phyloP scores from a whole-genome alignment of 768 basidiomycete species.

The Phylloporus arenicola region DNA sequence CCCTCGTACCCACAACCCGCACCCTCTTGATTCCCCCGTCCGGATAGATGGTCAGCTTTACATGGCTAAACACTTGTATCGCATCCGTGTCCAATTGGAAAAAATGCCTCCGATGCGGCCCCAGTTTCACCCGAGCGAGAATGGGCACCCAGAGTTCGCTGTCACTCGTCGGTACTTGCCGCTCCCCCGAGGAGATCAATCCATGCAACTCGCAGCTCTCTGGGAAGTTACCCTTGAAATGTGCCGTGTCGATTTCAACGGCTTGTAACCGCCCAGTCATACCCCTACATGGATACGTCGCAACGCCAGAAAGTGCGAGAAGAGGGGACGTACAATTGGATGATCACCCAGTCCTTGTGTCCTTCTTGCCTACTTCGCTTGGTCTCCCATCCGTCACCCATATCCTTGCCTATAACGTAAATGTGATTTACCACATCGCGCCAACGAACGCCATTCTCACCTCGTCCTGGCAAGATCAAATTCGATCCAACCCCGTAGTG shows the following conservation, averaged over 20 bases:
- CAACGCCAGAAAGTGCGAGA: not conserved
- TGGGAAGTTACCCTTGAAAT: conserved; percentile 96
- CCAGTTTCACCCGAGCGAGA: conserved; percentile 72
- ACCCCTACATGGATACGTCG: conserved; percentile 44
- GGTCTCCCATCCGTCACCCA: conserved; percentile 99
- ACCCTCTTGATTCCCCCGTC: conserved; percentile 95
- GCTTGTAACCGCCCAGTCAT: conserved; percentile 66
- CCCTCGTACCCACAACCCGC: conserved; percentile 67
- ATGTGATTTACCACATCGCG: not conserved
- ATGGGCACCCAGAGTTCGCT: conserved; percentile 62
- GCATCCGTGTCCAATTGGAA: conserved; percentile 73
- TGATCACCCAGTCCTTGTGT: conserved; percentile 89
- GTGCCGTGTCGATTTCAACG: conserved; percentile 87
- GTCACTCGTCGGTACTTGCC: conserved; percentile 35
- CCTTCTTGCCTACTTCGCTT: conserved; percentile 74
- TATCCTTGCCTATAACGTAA: conserved; percentile 58
- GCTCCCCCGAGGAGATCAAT: conserved; percentile 23
- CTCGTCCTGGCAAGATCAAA: conserved; percentile 86
- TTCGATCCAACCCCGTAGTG: conserved; percentile 93
- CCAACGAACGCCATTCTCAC: conserved; percentile 24
- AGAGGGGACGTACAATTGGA: conserved; percentile 61
- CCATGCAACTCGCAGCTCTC: conserved; percentile 81
- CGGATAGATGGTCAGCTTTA: conserved; percentile 84
- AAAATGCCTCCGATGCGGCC: conserved; percentile 85
- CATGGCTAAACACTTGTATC: conserved; percentile 65